Base-by-base conservation (phyloP, 208 protist species). In the Trypanosoma scelopori region DNA sequence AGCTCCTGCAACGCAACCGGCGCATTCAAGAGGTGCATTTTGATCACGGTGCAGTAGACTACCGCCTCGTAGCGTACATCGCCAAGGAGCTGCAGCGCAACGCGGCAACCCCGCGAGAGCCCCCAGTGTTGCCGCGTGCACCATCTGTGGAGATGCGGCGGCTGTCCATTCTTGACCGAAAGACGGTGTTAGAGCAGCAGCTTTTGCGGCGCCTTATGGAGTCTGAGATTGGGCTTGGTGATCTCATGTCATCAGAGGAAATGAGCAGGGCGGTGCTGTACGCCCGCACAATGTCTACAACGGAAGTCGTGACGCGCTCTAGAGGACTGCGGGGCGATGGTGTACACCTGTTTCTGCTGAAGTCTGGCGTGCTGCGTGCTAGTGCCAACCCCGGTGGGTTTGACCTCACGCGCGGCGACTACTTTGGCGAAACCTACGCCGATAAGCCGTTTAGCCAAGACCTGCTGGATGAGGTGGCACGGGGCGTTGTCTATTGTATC, bases 161-260 rank as follows among this genome's bases (percentile, higher is more conserved):
- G 42, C 75, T 89, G 5, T 77, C 78, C 12, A 51, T 48, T 25
- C 25, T 81, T 1, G 86, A 92, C 58, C 70, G 82, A n/a, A 92
- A 92, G 65, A 89, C 86, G 25, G 45, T 85, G 42, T 66, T 69
- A 18, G 86, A 89, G 53, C 86, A 89, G 57, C 86, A 92, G 68
- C 32, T 85, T 28, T 61, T 92, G 41, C 65, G 81, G 16, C 68
- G 69, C 16, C 51, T 92, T 28, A 71, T 92, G 3, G 69, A 68
- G 11, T 50, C 69, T 5, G 82, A 88, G 41, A 15, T 43, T 11
- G 79, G 69, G 47, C 78, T 89, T 20, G 41, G 53, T 11, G 48
- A 53, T 22, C 42, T 74, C 1, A 47, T 88, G 39, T 62, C 58
- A 4, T 49, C 45, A 20, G 78, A 52, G 9, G 65, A 82, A 43